A percentile compares a stretch with the other conserved stretches of the same genome.
Evolutionary conservation across 192 early-diverging fungal species (phyloP).

Genomic region (Umbelopsis vinacea): DNA sequence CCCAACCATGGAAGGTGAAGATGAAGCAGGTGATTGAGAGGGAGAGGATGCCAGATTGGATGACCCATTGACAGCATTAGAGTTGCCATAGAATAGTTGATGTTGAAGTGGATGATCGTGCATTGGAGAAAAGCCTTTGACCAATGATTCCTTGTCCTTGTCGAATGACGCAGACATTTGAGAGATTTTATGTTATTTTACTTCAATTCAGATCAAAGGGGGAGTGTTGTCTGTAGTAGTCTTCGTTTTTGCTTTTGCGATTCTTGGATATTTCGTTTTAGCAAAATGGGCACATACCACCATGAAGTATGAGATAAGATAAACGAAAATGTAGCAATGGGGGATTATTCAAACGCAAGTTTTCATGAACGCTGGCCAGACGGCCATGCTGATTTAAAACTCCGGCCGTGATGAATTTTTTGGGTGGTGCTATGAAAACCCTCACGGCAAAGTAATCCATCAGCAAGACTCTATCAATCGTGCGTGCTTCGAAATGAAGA

Average conservation of each 20-base stretch:
- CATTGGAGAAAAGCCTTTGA: conserved; percentile 27
- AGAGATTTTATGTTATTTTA: not conserved
- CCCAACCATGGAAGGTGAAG: conserved; percentile 27
- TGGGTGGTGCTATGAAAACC: no score
- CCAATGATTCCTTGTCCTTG: conserved; percentile 29
- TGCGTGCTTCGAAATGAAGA: no score
- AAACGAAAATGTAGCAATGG: not conserved
- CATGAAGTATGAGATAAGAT: conserved; percentile 13
- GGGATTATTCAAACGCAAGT: not conserved
- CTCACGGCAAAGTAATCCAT: no score
- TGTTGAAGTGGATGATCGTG: conserved; percentile 24
- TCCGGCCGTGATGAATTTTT: no score
- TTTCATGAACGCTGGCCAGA: conserved; percentile 1
- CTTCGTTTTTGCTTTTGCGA: conserved; percentile 19
- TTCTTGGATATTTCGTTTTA: conserved; percentile 7
- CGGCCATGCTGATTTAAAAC: not conserved
- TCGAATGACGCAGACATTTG: conserved; percentile 26
- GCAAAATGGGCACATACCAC: conserved; percentile 9
- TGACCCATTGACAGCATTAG: conserved; percentile 14
- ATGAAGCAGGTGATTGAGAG: conserved; percentile 29
- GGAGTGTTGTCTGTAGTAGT: not conserved
- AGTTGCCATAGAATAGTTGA: conserved; percentile 23
- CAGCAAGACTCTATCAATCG: no score
- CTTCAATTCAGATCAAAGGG: conserved; percentile 2
- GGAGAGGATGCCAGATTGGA: conserved; percentile 23